Evolutionary conservation across 1,284 basidiomycete genomes (phyloP).

Genomic region (Grifola frondosa): DNA sequence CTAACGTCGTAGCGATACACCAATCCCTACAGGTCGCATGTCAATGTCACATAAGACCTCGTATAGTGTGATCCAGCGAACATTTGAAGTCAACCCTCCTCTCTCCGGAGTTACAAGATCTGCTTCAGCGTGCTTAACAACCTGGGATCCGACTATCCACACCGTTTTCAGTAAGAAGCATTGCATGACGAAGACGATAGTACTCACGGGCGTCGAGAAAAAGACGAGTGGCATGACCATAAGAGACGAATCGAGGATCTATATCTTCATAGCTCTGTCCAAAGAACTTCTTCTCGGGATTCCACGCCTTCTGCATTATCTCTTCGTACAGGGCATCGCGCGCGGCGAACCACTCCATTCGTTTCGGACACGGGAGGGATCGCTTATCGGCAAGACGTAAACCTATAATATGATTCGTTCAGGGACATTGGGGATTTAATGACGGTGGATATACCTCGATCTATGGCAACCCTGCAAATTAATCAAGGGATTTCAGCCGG

Average conservation of each 20-base stretch:
- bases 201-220: conserved; percentile 72
- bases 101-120: conserved; percentile 83
- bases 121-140: conserved; percentile 82
- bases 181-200: not conserved
- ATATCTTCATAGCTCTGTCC: conserved; percentile 79
- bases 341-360: conserved; percentile 69
- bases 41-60: not conserved
- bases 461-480: conserved; percentile 78
- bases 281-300: conserved; percentile 64
- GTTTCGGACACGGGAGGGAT: conserved; percentile 72
- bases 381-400: conserved; percentile 89
- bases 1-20: conserved; percentile 81
- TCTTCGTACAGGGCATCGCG: conserved; percentile 85
- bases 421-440: not conserved
- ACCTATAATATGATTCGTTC: conserved; percentile 38
- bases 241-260: conserved; percentile 69
- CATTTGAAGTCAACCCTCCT: conserved; percentile 87
- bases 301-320: conserved; percentile 81
- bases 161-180: conserved; percentile 5
- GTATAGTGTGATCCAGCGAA: conserved; percentile 34
- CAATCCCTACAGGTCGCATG: conserved; percentile 45
- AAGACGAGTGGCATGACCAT: conserved; percentile 87
- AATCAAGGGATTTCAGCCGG: conserved; percentile 8
- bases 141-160: conserved; percentile 72
- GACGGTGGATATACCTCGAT: conserved; percentile 57